phyloP scores from a whole-genome alignment of 208 protist species.

The Leishmania guyanensis region DNA sequence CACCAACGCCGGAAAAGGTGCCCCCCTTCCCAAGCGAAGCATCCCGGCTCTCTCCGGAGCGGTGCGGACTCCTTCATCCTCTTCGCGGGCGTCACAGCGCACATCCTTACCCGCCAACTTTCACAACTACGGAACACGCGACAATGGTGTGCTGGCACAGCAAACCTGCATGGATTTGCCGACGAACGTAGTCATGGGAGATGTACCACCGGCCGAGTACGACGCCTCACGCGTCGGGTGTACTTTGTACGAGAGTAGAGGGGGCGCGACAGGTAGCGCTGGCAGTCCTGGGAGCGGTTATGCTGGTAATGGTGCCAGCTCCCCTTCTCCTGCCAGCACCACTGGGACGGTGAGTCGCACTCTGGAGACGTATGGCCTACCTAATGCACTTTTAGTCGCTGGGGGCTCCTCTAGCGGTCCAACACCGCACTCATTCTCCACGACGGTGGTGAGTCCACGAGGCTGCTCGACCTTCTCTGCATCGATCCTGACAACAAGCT shows the following conservation, averaged over 20 bases:
- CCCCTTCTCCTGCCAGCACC: not conserved
- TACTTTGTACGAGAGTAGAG: not conserved
- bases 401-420: conserved; percentile 3
- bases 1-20: not conserved
- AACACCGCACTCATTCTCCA: conserved; percentile 4
- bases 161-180: not conserved
- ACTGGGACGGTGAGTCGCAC: not conserved
- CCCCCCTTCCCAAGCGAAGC: not conserved
- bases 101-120: not conserved
- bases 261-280: not conserved
- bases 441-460: conserved; percentile 4
- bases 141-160: not conserved
- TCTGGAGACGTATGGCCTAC: conserved; percentile 11
- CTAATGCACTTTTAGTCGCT: conserved; percentile 9
- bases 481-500: not conserved
- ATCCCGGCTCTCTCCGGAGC: not conserved
- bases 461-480: conserved; percentile 3
- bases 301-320: not conserved
- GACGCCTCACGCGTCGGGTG: not conserved
- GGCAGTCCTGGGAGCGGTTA: not conserved
- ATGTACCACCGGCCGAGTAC: not conserved
- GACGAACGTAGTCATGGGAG: not conserved
- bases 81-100: not conserved
- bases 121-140: not conserved
- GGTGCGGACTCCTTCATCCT: not conserved